Evolutionary conservation across 1,284 basidiomycete genomes (phyloP).

Genomic region (Neonothopanus nambi): DNA sequence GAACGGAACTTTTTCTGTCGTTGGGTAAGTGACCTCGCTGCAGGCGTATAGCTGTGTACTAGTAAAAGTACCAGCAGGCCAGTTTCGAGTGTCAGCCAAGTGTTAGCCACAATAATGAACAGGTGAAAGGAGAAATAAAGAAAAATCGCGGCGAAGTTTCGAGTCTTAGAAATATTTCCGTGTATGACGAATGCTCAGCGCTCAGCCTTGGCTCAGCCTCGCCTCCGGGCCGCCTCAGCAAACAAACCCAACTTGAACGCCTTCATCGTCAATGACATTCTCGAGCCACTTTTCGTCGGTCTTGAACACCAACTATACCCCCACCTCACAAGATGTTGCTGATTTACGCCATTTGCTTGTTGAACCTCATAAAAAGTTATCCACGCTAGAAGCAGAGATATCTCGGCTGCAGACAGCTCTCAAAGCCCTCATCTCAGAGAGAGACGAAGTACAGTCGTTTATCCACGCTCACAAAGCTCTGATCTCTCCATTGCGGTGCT

Average conservation of each 20-base stretch:
- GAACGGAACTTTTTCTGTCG: too few relatives aligned
- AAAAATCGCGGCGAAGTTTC: too few relatives aligned
- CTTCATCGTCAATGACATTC: slow-evolving; percentile 41
- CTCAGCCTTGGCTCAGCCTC: too few relatives aligned
- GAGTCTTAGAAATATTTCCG: too few relatives aligned
- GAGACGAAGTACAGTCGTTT: neutral
- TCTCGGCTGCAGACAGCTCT: neutral
- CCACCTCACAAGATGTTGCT: slow-evolving; percentile 2
- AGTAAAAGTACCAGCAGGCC: too few relatives aligned
- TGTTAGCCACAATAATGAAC: too few relatives aligned
- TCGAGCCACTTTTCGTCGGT: too few relatives aligned
- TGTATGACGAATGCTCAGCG: too few relatives aligned
- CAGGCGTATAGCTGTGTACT: too few relatives aligned
- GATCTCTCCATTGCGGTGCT: slow-evolving; percentile 4
- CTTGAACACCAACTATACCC: slow-evolving; percentile 9
- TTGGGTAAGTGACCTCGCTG: too few relatives aligned
- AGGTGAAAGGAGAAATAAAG: too few relatives aligned
- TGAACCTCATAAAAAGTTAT: neutral
- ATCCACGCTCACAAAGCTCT: slow-evolving; percentile 4
- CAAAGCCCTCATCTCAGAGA: neutral
- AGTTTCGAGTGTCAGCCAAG: too few relatives aligned
- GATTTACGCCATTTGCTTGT: slow-evolving; percentile 5
- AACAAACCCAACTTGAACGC: slow-evolving; percentile 23
- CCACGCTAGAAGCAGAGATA: neutral
- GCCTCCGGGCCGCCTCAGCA: slow-evolving; percentile 19